phyloP scores from a whole-genome alignment of 345 rosid genomes.

The Lumnitzera littorea region DNA sequence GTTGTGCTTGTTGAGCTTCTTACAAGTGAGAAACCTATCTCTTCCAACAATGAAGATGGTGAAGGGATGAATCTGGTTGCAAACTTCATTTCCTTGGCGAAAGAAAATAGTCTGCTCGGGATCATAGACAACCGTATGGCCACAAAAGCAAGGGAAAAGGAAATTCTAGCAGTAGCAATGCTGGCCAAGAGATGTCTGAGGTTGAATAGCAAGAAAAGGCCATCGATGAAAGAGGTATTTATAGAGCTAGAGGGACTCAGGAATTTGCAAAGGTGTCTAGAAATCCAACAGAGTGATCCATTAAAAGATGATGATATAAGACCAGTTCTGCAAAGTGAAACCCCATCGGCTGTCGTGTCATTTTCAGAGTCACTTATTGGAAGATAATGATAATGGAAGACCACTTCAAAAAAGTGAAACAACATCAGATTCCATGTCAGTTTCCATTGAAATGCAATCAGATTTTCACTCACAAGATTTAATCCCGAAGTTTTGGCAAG shows the following conservation, averaged over 20 bases:
- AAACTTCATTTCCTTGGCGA: background rate
- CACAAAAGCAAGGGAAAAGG: constrained; percentile 1
- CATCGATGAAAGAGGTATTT: constrained; percentile 2
- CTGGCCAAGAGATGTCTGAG: constrained; percentile 7
- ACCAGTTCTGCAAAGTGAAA: too few relatives aligned
- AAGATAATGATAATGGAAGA: too few relatives aligned
- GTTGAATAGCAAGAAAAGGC: constrained; percentile 6
- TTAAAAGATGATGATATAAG: too few relatives aligned
- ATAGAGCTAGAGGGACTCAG: constrained; percentile 11
- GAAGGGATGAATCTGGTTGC: constrained; percentile 5
- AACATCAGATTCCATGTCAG: too few relatives aligned
- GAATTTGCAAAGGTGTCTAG: background rate
- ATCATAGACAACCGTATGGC: constrained; percentile 2
- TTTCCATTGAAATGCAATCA: too few relatives aligned
- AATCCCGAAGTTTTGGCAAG: too few relatives aligned
- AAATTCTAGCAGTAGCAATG: background rate
- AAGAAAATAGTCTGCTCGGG: background rate
- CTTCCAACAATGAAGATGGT: background rate
- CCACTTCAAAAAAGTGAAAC: too few relatives aligned
- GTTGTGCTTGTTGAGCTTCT: constrained; percentile 14
- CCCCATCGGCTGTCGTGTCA: too few relatives aligned
- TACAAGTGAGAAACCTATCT: constrained; percentile 8
- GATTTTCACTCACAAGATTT: too few relatives aligned
- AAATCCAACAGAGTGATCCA: background rate
- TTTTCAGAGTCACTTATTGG: too few relatives aligned